Conservation (phyloP, 2,329 filamentous ascomycete genomes). For the Pseudogymnoascus sp. region DNA sequence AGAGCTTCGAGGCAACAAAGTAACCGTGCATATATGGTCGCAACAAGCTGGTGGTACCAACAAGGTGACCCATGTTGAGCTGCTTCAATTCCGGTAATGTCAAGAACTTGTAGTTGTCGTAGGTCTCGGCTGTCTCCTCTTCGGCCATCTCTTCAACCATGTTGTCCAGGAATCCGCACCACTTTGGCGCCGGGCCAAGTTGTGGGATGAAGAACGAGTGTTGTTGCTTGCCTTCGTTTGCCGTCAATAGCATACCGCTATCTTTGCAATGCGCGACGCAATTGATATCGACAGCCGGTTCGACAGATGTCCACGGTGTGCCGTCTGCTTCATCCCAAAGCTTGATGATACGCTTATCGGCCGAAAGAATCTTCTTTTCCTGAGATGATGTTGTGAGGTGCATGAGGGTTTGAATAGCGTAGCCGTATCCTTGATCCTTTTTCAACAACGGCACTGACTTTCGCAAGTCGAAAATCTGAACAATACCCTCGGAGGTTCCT, state of each 20-base stretch:
- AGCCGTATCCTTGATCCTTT: constrained; percentile 95
- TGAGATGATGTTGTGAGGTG: constrained; percentile 64
- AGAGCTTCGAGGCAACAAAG: constrained; percentile 90
- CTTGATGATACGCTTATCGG: constrained; percentile 95
- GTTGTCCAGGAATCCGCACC: constrained; percentile 96
- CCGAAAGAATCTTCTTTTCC: constrained; percentile 80
- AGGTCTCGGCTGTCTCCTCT: constrained; percentile 68
- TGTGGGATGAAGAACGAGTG: constrained; percentile 94
- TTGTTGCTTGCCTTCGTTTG: constrained; percentile 92
- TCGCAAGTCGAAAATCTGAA: constrained; percentile 87
- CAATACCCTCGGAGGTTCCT: constrained; percentile 79
- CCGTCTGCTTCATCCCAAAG: constrained; percentile 83
- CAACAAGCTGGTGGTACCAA: constrained; percentile 83
- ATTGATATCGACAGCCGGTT: constrained; percentile 91
- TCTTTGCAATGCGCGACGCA: constrained; percentile 88
- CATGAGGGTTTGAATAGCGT: constrained; percentile 78
- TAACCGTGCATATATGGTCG: constrained; percentile 99
- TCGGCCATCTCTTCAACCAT: constrained; percentile 99
- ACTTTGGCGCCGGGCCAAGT: constrained; percentile 84
- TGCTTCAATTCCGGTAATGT: constrained; percentile 78
- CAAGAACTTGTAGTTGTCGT: constrained; percentile 99
- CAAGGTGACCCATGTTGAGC: constrained; percentile 78
- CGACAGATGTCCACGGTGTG: constrained; percentile 88
- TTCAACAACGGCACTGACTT: constrained; percentile 77
- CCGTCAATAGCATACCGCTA: constrained; percentile 90